Percentiles rank a stretch among this genome's conserved stretches.
phyloP scores from a whole-genome alignment of 1,139 yeast species.

The Debaryomycetaceae sp. region DNA sequence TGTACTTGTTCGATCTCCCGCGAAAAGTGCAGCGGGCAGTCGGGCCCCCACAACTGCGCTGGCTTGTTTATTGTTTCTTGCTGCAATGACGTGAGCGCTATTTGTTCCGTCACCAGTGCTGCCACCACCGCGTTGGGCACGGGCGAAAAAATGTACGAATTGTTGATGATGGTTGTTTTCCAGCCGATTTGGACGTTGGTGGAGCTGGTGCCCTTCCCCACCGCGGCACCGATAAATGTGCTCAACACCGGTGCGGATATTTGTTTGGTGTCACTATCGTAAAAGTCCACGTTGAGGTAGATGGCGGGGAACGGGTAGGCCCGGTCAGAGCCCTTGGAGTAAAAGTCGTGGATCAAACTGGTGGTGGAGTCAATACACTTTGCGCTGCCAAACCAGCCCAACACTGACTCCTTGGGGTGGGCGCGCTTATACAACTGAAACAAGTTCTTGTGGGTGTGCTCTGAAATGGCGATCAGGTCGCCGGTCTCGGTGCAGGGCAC shows the following conservation, averaged over 20 bases:
- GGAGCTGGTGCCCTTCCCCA: conserved; percentile 40
- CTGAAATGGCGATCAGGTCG: conserved; percentile 63
- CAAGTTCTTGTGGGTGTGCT: conserved; percentile 60
- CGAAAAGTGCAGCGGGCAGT: conserved; percentile 33
- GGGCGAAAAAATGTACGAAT: conserved; percentile 68
- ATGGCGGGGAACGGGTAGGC: conserved; percentile 72
- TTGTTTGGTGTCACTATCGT: conserved; percentile 15
- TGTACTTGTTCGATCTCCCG: conserved; percentile 47
- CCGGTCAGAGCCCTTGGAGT: conserved; percentile 57
- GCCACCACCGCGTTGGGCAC: conserved; percentile 59
- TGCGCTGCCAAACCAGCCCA: conserved; percentile 84
- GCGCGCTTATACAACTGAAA: conserved; percentile 69
- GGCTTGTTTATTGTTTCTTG: conserved; percentile 11
- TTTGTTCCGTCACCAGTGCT: conserved; percentile 47
- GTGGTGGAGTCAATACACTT: conserved; percentile 58
- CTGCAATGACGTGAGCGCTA: conserved; percentile 36
- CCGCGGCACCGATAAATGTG: conserved; percentile 68
- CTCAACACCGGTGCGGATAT: conserved; percentile 37
- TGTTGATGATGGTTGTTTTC: conserved; percentile 21
- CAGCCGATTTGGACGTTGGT: conserved; percentile 41
- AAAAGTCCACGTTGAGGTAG: conserved; percentile 50
- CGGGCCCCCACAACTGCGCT: conserved; percentile 9
- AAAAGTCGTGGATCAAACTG: conserved; percentile 79
- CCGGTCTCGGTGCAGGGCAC: conserved; percentile 80
- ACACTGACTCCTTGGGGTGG: conserved; percentile 67